These are phyloP conservation scores for Flagelloscypha sp. DNA, from an alignment of 768 basidiomycete genomes.

Conservation along the genomic window DNA sequence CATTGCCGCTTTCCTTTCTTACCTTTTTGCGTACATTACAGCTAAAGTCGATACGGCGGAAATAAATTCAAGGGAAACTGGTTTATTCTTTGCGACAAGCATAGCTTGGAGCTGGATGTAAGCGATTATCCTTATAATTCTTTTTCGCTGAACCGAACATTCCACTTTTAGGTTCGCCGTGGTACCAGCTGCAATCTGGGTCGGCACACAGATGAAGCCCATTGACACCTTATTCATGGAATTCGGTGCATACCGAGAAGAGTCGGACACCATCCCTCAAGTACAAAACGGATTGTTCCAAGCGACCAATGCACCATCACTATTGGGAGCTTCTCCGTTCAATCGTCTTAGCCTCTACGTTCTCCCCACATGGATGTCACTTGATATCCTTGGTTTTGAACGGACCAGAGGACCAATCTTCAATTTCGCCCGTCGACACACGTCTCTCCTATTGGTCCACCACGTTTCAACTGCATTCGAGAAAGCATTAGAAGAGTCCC, in stretches of 20 bases:
- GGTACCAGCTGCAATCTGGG: constrained; percentile 9
- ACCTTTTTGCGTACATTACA: constrained; percentile 10
- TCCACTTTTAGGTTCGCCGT: too few relatives aligned
- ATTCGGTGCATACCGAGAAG: too few relatives aligned
- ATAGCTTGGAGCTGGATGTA: constrained; percentile 13
- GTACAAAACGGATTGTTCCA: background rate
- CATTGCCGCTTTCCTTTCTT: constrained; percentile 8
- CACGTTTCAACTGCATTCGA: constrained; percentile 5
- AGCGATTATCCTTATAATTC: too few relatives aligned
- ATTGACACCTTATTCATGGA: constrained; percentile 8
- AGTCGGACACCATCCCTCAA: constrained; percentile 3
- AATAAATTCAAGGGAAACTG: constrained; percentile 7
- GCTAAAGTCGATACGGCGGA: constrained; percentile 7
- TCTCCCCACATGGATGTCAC: constrained; percentile 6
- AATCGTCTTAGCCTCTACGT: too few relatives aligned
- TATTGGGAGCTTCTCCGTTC: too few relatives aligned
- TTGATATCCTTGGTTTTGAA: constrained; percentile 10
- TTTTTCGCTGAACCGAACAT: too few relatives aligned
- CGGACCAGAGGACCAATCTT: constrained; percentile 10
- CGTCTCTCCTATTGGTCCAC: constrained; percentile 6
- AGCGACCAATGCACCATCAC: too few relatives aligned
- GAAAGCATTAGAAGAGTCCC: background rate
- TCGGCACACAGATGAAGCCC: constrained; percentile 9
- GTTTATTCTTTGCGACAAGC: constrained; percentile 11
- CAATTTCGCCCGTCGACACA: constrained; percentile 11